Percentiles rank a stretch among this genome's conserved stretches.
These are phyloP conservation scores for Vanrija sp. DNA, from an alignment of 1,284 basidiomycete genomes.

Conservation along the genomic window DNA sequence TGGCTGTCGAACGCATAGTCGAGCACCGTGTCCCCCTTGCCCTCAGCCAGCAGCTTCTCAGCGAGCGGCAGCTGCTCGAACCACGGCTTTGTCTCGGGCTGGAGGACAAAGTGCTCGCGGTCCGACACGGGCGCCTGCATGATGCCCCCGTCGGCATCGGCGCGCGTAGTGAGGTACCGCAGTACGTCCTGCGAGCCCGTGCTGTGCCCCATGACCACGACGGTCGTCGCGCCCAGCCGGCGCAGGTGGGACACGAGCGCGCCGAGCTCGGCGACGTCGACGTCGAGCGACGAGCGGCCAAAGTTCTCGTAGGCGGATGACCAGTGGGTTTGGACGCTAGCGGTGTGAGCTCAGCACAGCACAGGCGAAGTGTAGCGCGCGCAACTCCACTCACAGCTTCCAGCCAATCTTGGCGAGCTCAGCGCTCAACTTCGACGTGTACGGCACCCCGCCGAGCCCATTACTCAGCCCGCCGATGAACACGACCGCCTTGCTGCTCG, in stretches of 20 bases:
- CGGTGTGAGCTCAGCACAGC: not conserved
- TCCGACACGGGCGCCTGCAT: constrained; percentile 50
- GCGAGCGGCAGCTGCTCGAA: constrained; percentile 20
- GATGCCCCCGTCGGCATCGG: constrained; percentile 42
- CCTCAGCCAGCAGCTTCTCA: constrained; percentile 29
- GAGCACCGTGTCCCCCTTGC: constrained; percentile 29
- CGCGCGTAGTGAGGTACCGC: constrained; percentile 37
- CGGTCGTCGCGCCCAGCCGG: constrained; percentile 20
- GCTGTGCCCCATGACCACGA: constrained; percentile 48
- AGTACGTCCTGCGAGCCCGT: constrained; percentile 50
- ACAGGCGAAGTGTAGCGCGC: not conserved
- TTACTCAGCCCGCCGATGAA: constrained; percentile 48
- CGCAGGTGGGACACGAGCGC: constrained; percentile 37
- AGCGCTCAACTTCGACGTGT: constrained; percentile 25
- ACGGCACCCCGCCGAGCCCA: constrained; percentile 40
- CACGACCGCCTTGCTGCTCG: constrained; percentile 29
- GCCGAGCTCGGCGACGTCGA: constrained; percentile 40
- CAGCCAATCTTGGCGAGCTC: constrained; percentile 34
- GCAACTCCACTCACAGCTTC: constrained; percentile 46
- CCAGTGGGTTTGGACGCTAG: constrained; percentile 48
- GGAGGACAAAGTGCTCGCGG: constrained; percentile 31
- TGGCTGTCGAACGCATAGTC: constrained; percentile 21
- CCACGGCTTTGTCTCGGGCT: constrained; percentile 15
- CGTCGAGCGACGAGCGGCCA: constrained; percentile 34
- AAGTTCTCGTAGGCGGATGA: constrained; percentile 42